A percentile compares a stretch with the other conserved stretches of the same genome.
Conservation (phyloP, 305 asterid species). For the Salvia sclarea region DNA sequence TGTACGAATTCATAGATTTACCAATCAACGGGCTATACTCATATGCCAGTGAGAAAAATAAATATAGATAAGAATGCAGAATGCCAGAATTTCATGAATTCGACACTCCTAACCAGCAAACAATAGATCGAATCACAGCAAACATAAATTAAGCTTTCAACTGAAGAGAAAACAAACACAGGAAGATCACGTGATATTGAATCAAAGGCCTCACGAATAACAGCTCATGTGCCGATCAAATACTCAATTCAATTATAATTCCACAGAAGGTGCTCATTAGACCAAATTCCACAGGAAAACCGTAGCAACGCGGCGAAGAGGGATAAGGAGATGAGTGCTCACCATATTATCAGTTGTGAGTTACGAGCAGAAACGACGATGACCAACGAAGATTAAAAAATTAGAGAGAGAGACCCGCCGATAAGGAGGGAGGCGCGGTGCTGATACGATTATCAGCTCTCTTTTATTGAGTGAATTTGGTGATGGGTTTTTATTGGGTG, state of each 20-base stretch:
- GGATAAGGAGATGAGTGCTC: conserved; percentile 3
- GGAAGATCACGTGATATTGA: neutral
- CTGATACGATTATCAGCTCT: conserved; percentile 11
- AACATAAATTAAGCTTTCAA: conserved; percentile 14
- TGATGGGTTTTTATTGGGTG: neutral
- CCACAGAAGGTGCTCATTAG: neutral
- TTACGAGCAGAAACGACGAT: neutral
- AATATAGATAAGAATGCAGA: neutral
- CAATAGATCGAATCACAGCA: conserved; percentile 18
- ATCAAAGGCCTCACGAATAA: neutral
- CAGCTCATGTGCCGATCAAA: conserved; percentile 13
- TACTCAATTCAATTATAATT: conserved; percentile 4
- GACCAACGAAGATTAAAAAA: neutral
- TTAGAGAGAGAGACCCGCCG: conserved; percentile 17
- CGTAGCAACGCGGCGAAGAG: neutral
- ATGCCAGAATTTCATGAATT: neutral
- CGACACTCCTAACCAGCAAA: conserved; percentile 9
- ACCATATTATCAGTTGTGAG: conserved; percentile 29
- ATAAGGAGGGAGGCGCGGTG: conserved; percentile 25
- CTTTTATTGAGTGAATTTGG: conserved; percentile 27
- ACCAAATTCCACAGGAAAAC: neutral
- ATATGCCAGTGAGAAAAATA: neutral
- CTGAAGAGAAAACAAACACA: conserved; percentile 2
- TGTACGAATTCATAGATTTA: neutral
- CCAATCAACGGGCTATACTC: neutral